Base-by-base conservation (phyloP, 2,329 filamentous ascomycete genomes). In the Nemania sp. region DNA sequence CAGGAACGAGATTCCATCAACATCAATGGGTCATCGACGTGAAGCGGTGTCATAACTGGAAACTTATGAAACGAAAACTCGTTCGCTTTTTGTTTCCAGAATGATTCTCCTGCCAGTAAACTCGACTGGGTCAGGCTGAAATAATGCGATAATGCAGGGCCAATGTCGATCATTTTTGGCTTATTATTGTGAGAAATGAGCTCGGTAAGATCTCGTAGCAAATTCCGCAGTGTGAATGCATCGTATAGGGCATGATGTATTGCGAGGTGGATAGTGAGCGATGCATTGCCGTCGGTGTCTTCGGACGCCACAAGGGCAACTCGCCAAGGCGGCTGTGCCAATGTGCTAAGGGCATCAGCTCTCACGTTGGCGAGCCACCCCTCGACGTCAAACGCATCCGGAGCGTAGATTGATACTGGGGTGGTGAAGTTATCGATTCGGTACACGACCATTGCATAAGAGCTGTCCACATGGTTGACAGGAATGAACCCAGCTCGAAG, bases 241-340 rank as follows among this genome's bases (percentile, higher is more conserved):
- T 97, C 92, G 61, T 95, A 97, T 0, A 97, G 75, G 0, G 89
- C 89, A 72, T 97, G 92, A 59, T 95, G 88, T 2, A 91, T 77
- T 1, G 75, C 67, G 3, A 84, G 58, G 41, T 79, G 73, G 70
- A 80, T 77, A 2, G 43, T 62, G 8, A 54, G 28, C 3, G 39
- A 6, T 28, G 14, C 15, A 33, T 45, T 20, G 9, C 30, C 30
- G 1, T 30, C 14, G 19, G 4, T 12, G 2, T n/a, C 19, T 5
- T 19, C 24, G 3, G 56, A 5, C 15, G 28, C n/a, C 0, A 78
- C 66, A 1, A 91, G 42, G 0, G 74, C 72, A 17, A 90, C 69
- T 11, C 73, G 73, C 90, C 90, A 95, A 0, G 83, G 81, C 0
- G 84, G 84, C 0, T 68, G 57, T 36, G 83, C 74, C 3, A 88